Evolutionary conservation across 1,284 basidiomycete genomes (phyloP).

Genomic region (Trichosporon faecale): DNA sequence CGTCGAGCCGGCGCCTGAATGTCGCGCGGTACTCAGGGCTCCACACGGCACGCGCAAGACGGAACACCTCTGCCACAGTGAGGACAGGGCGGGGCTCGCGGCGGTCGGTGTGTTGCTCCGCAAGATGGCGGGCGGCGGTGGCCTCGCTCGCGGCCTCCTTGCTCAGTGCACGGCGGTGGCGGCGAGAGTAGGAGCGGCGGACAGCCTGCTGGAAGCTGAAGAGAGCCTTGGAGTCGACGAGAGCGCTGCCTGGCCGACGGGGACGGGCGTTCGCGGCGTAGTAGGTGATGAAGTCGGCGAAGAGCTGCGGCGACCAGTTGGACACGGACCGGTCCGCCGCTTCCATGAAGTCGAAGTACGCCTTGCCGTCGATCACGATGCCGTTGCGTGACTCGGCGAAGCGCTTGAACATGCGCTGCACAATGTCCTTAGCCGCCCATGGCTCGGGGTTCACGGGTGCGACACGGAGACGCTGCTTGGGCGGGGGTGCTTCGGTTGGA

Average conservation of each 20-base stretch:
- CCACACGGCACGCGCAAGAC: not conserved
- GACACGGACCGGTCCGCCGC: not conserved
- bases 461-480: not conserved
- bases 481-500: not conserved
- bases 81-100: not conserved
- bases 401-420: slow-evolving; percentile 11
- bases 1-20: slow-evolving; percentile 11
- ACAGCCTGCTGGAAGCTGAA: not conserved
- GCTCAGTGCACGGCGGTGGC: not conserved
- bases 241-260: not conserved
- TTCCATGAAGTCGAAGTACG: not conserved
- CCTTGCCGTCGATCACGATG: not conserved
- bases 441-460: not conserved
- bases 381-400: slow-evolving; percentile 1
- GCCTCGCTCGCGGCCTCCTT: not conserved
- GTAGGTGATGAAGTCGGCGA: slow-evolving; percentile 6
- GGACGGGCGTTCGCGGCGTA: slow-evolving; percentile 1
- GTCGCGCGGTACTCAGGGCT: not conserved
- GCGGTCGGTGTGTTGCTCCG: not conserved
- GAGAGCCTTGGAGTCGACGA: not conserved
- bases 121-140: not conserved
- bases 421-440: slow-evolving; percentile 4
- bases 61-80: not conserved
- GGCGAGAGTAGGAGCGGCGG: slow-evolving; percentile 6
- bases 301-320: not conserved